Evolutionary conservation across 371 early-diverging fungal species (phyloP).

Genomic region (Mortierella sp.): DNA sequence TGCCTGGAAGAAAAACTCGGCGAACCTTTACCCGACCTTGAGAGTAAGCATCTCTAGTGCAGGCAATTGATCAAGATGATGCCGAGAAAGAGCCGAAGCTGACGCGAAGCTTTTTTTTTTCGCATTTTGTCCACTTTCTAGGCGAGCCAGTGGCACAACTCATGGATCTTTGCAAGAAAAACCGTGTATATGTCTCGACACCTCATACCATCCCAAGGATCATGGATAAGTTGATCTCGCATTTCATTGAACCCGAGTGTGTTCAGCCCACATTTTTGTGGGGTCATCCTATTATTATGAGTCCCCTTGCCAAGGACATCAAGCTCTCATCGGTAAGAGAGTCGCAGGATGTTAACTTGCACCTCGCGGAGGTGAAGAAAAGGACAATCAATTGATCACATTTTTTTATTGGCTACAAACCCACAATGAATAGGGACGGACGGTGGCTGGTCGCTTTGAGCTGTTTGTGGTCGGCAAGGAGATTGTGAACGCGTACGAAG

Average conservation of each 20-base stretch:
- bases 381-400: background rate
- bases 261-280: slow-evolving; percentile 94
- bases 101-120: background rate
- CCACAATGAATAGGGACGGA: slow-evolving; percentile 52
- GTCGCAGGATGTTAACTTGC: background rate
- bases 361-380: background rate
- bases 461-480: slow-evolving; percentile 95
- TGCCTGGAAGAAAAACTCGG: slow-evolving; percentile 71
- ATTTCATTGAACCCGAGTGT: slow-evolving; percentile 93
- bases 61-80: slow-evolving; percentile 20
- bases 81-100: background rate
- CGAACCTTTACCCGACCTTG: slow-evolving; percentile 66
- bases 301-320: slow-evolving; percentile 93
- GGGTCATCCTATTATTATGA: slow-evolving; percentile 93
- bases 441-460: slow-evolving; percentile 90
- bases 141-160: slow-evolving; percentile 59
- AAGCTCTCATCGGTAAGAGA: slow-evolving; percentile 41
- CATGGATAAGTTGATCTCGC: slow-evolving; percentile 93
- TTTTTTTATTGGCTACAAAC: background rate
- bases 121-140: slow-evolving; percentile 21
- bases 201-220: slow-evolving; percentile 89
- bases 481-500: slow-evolving; percentile 99
- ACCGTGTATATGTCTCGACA: slow-evolving; percentile 66
- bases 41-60: slow-evolving; percentile 36
- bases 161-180: slow-evolving; percentile 64